Evolutionary conservation across 257 asterid species (phyloP), one percentile per base, ranked within the genome.

Genomic region (Cruciata laevipes): DNA sequence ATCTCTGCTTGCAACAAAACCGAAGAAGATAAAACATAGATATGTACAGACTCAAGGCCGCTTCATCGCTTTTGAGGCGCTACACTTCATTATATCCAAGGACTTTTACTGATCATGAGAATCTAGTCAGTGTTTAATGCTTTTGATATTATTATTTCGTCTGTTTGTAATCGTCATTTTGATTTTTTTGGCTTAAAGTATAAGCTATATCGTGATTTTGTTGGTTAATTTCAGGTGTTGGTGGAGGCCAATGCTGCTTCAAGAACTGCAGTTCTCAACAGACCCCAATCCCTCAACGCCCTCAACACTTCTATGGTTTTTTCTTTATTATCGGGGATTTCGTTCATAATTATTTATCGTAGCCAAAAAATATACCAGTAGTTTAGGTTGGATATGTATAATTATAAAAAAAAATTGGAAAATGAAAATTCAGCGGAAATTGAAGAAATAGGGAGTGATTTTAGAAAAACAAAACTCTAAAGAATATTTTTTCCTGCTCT

Each of bases 241-340:
- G 96, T 83, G 71, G 99, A 94, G 82, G 86, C 85, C 55, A 84
- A 80, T 71, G 85, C 81, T 61, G 68, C 77, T 77, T 88, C 95
- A 33, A 87, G 96, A 85, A 94, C 87, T 66, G 96, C 97, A 56
- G 76, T 90, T 77, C 88, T 94, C 73, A 90, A 94, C 76, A 80
- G 99, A 69, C 95, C 97, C 65, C 69, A 83, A 66, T 84, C 75
- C 17, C 87, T 94, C 44, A 90, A 94, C 83, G 99, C 99, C 72
- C 77, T 94, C 16, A 86, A 85, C 76, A 71, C 80, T 69, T 64
- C 96, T 18, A 40, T 80, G 80, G 99, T n/a, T n/a, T n/a, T n/a
- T n/a, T n/a, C n/a, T n/a, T n/a, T n/a, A n/a, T n/a, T n/a, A n/a
- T n/a, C n/a, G n/a, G n/a, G n/a, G 30, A 27, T 27, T 2, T 27